Percentiles rank a stretch among this genome's conserved stretches.
Evolutionary conservation across 129 eudicot species (phyloP).

Genomic region (Pseudognaphalium luteoalbum): DNA sequence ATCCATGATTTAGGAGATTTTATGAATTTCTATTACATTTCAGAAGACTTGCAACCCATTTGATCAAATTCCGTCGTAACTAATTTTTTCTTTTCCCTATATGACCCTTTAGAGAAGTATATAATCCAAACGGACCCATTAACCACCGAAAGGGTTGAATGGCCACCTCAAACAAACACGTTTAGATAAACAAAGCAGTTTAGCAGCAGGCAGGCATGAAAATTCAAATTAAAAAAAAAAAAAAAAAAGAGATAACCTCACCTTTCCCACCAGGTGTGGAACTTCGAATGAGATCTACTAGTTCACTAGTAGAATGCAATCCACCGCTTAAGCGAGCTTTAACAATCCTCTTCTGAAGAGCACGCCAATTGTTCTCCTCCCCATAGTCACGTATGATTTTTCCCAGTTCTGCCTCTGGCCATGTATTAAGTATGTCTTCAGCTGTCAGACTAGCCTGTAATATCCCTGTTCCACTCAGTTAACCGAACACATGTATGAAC

Average conservation of each 20-base stretch:
- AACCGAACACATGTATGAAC: slow-evolving; percentile 40
- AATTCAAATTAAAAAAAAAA: no score
- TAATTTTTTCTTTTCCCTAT: background rate
- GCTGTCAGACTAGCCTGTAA: slow-evolving; percentile 92
- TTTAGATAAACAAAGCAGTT: background rate
- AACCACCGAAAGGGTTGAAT: background rate
- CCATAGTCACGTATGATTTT: slow-evolving; percentile 85
- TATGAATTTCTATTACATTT: background rate
- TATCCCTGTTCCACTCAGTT: slow-evolving; percentile 66
- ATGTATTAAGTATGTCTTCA: slow-evolving; percentile 83
- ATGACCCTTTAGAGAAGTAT: background rate
- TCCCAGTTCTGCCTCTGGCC: slow-evolving; percentile 88
- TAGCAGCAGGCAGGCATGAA: slow-evolving; percentile 9
- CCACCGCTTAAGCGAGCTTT: slow-evolving; percentile 86
- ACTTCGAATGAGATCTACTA: slow-evolving; percentile 66
- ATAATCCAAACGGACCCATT: background rate
- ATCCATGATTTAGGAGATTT: background rate
- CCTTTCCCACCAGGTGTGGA: slow-evolving; percentile 69
- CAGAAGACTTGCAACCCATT: background rate
- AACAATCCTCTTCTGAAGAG: slow-evolving; percentile 77
- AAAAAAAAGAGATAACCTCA: slow-evolving; percentile 7
- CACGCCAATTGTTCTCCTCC: slow-evolving; percentile 88
- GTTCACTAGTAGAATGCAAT: slow-evolving; percentile 76
- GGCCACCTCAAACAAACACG: slow-evolving; percentile 4
- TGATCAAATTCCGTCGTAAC: background rate